A percentile compares a stretch with the other conserved stretches of the same genome.
phyloP scores from a whole-genome alignment of 805 yeast genomes.

The Wickerhamiella sorbophila region DNA sequence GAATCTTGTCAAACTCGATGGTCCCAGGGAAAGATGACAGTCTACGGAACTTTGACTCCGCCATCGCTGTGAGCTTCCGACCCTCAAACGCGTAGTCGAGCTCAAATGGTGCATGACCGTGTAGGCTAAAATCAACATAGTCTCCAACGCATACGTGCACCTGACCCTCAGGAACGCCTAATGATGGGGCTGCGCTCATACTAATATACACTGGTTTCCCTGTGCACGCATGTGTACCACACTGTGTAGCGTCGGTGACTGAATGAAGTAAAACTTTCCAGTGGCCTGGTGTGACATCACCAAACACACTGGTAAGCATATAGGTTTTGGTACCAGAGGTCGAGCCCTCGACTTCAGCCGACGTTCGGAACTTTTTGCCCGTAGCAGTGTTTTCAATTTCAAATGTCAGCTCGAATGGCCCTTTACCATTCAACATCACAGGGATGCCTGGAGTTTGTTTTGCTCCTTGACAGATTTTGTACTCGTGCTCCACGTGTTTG shows the following conservation, averaged over 20 bases:
- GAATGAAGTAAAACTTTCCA: slow-evolving; percentile 48
- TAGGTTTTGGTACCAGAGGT: neutral
- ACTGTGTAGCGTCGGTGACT: slow-evolving; percentile 19
- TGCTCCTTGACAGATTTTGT: slow-evolving; percentile 35
- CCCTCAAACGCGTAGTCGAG: slow-evolving; percentile 64
- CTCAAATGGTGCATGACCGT: slow-evolving; percentile 69
- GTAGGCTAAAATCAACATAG: slow-evolving; percentile 56
- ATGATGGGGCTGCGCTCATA: neutral
- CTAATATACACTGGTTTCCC: neutral
- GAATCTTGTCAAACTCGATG: slow-evolving; percentile 48
- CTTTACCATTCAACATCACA: slow-evolving; percentile 40
- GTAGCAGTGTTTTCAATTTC: slow-evolving; percentile 46
- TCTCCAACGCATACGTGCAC: slow-evolving; percentile 80
- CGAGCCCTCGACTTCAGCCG: slow-evolving; percentile 31
- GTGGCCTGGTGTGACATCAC: neutral
- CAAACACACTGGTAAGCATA: neutral
- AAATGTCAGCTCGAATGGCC: slow-evolving; percentile 48
- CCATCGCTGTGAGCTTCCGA: slow-evolving; percentile 40
- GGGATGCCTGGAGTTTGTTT: slow-evolving; percentile 34
- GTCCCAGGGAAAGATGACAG: slow-evolving; percentile 75
- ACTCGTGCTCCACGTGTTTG: slow-evolving; percentile 31
- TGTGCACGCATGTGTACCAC: neutral
- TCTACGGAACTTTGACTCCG: slow-evolving; percentile 40
- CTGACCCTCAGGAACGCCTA: slow-evolving; percentile 21
- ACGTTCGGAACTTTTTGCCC: slow-evolving; percentile 36